Evolutionary conservation across 305 asterid genomes (phyloP).

Genomic region (Fraxinus sp.): DNA sequence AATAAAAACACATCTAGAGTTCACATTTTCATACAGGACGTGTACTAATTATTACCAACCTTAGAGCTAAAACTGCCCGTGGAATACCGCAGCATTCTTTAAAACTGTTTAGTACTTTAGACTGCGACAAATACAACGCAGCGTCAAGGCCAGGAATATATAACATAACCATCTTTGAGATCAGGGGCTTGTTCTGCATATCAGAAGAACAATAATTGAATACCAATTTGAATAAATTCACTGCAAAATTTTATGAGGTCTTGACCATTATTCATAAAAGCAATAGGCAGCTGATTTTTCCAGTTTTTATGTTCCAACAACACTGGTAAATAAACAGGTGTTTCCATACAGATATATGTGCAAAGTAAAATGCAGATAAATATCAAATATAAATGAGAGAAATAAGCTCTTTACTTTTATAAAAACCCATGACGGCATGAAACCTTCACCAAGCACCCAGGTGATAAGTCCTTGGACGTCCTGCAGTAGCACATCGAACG

Average conservation of each 20-base stretch:
- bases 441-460: conserved; percentile 93
- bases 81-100: conserved; percentile 82
- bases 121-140: conserved; percentile 74
- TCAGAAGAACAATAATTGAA: conserved; percentile 21
- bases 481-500: conserved; percentile 38
- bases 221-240: neutral
- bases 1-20: conserved; percentile 5
- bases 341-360: neutral
- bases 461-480: conserved; percentile 91
- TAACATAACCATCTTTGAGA: conserved; percentile 86
- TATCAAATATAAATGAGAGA: conserved; percentile 14
- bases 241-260: neutral
- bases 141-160: conserved; percentile 96
- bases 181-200: conserved; percentile 88
- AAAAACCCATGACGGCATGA: conserved; percentile 96
- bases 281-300: neutral
- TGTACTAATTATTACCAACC: conserved; percentile 39
- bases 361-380: neutral
- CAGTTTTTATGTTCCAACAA: neutral
- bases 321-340: neutral
- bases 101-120: conserved; percentile 63
- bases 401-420: conserved; percentile 56
- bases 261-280: neutral
- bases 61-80: conserved; percentile 79
- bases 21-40: neutral